phyloP scores from a whole-genome alignment of 805 yeast species.

The Starmerella vitae region DNA sequence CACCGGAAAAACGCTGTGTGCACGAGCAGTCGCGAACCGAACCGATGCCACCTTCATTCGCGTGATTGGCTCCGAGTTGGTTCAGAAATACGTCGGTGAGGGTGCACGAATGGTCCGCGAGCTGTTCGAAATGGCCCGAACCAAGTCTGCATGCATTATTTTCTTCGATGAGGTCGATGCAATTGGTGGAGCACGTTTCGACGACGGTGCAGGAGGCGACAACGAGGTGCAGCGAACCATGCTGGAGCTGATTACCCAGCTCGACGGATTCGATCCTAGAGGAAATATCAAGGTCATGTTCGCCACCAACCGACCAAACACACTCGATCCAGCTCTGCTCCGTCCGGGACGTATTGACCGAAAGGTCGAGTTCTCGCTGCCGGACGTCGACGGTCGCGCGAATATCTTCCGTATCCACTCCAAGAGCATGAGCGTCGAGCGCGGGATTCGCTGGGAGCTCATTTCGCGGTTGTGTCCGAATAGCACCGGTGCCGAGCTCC shows the following conservation, averaged over 20 bases:
- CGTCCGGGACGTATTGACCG: conserved; percentile 99
- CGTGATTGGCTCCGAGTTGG: conserved; percentile 96
- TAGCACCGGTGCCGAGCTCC: conserved; percentile 95
- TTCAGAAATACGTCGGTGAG: conserved; percentile 97
- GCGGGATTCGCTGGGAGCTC: conserved; percentile 96
- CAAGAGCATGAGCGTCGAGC: conserved; percentile 93
- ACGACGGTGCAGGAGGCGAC: conserved; percentile 99
- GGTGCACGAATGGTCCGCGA: conserved; percentile 99
- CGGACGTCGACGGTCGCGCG: conserved; percentile 96
- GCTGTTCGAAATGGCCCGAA: conserved; percentile 96
- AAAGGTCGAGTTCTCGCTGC: conserved; percentile 91
- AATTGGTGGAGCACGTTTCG: conserved; percentile 98
- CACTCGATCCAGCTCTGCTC: conserved; percentile 90
- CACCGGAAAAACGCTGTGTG: conserved; percentile 96
- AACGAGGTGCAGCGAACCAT: conserved; percentile 98
- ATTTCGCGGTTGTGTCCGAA: conserved; percentile 96
- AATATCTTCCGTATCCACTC: conserved; percentile 95
- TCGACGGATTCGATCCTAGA: conserved; percentile 97
- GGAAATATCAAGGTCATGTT: conserved; percentile 99
- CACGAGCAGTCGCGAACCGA: conserved; percentile 97
- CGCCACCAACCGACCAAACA: conserved; percentile 97
- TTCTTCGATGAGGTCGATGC: conserved; percentile 98
- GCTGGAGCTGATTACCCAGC: conserved; percentile 94
- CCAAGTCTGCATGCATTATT: conserved; percentile 94
- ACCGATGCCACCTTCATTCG: conserved; percentile 98